Conservation (phyloP, 768 basidiomycete species). For the Boletus tylopilopsis region DNA sequence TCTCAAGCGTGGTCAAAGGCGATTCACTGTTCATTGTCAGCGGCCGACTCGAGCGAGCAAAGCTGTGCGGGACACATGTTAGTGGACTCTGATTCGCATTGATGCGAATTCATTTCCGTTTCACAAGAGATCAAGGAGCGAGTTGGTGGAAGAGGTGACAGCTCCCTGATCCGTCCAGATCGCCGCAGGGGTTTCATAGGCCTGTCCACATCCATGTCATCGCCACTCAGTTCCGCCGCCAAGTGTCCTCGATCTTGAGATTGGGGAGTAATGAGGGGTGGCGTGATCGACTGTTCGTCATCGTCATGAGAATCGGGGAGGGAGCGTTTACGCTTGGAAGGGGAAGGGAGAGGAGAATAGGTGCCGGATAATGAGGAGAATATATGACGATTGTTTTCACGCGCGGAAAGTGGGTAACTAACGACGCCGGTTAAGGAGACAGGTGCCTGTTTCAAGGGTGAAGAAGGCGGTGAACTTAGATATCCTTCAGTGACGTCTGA, state of each 20-base stretch:
- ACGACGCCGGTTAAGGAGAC: constrained; percentile 15
- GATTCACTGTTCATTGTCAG: constrained; percentile 24
- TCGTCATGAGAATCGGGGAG: constrained; percentile 21
- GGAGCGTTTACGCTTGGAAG: constrained; percentile 35
- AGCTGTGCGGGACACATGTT: constrained; percentile 20
- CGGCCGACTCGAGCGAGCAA: constrained; percentile 14
- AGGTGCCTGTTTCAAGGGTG: constrained; percentile 29
- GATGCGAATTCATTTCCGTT: constrained; percentile 34
- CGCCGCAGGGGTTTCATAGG: constrained; percentile 36
- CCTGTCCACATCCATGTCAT: constrained; percentile 31
- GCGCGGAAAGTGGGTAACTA: constrained; percentile 50
- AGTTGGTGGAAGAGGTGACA: constrained; percentile 23
- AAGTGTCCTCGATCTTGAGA: constrained; percentile 22
- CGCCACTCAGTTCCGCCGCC: constrained; percentile 22
- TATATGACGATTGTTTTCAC: constrained; percentile 52
- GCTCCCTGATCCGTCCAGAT: constrained; percentile 28
- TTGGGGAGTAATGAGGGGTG: constrained; percentile 14
- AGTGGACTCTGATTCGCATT: constrained; percentile 15
- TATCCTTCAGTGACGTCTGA: constrained; percentile 64
- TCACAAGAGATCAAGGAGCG: constrained; percentile 23
- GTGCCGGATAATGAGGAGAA: constrained; percentile 36
- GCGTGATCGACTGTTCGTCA: constrained; percentile 16
- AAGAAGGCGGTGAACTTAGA: constrained; percentile 38
- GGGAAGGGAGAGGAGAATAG: constrained; percentile 29
- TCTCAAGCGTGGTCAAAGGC: constrained; percentile 13